phyloP scores from a whole-genome alignment of 129 eudicot genomes.

The Sambucus nigra region DNA sequence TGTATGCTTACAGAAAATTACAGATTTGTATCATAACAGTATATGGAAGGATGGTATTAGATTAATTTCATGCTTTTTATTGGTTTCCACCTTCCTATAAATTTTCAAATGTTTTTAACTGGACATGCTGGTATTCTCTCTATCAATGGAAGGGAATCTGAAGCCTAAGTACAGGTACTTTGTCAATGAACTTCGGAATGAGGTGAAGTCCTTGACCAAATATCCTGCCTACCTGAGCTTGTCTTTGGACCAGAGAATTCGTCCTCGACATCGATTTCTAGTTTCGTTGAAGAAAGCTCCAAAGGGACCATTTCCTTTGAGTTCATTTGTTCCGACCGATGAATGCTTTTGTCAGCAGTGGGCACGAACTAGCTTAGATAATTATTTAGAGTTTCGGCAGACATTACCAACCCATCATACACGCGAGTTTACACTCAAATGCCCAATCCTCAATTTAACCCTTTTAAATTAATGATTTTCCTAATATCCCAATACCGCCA shows the following conservation, averaged over 20 bases:
- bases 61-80: neutral
- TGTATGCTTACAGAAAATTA: too few species aligned
- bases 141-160: slow-evolving; percentile 82
- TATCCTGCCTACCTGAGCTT: slow-evolving; percentile 90
- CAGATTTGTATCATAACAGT: neutral
- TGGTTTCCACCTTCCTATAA: neutral
- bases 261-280: slow-evolving; percentile 92
- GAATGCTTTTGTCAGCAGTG: slow-evolving; percentile 91
- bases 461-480: too few species aligned
- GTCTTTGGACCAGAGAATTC: slow-evolving; percentile 85
- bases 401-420: too few species aligned
- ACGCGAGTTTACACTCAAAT: too few species aligned
- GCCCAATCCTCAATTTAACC: too few species aligned
- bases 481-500: too few species aligned
- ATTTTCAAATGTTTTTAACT: too few species aligned
- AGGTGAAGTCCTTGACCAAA: slow-evolving; percentile 79
- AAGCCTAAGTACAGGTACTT: slow-evolving; percentile 84
- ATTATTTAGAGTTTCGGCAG: slow-evolving; percentile 83
- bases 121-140: slow-evolving; percentile 62
- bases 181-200: slow-evolving; percentile 77
- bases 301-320: slow-evolving; percentile 84
- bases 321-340: slow-evolving; percentile 84
- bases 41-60: neutral
- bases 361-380: slow-evolving; percentile 85
- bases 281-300: slow-evolving; percentile 86